phyloP scores from a whole-genome alignment of 2,329 filamentous ascomycete genomes.

The Aureobasidium mangrovei region DNA sequence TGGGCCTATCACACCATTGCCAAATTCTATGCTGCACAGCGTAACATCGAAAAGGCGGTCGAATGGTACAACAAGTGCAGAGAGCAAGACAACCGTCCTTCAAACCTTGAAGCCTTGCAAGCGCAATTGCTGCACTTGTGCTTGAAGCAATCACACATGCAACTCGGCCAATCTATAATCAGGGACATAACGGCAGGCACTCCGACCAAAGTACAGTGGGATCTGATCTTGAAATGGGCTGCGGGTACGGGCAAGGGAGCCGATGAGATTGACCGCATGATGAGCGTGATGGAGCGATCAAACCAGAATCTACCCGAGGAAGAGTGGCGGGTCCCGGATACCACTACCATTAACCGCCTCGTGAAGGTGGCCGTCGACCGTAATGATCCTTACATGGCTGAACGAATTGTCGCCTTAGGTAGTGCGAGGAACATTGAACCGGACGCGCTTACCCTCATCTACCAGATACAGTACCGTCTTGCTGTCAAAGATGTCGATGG shows the following conservation, averaged over 20 bases:
- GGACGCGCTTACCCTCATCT: conserved; percentile 60
- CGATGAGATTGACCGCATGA: conserved; percentile 64
- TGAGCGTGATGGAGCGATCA: conserved; percentile 50
- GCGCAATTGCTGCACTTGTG: conserved; percentile 15
- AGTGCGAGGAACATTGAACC: conserved; percentile 56
- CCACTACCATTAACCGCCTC: conserved; percentile 66
- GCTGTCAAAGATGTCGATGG: conserved; percentile 62
- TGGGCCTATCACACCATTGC: conserved; percentile 26
- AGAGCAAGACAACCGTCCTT: conserved; percentile 30
- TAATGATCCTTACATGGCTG: conserved; percentile 61
- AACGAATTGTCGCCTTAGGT: conserved; percentile 62
- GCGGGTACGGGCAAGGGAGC: conserved; percentile 62
- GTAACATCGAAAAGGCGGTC: conserved; percentile 54
- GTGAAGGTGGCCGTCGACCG: conserved; percentile 63
- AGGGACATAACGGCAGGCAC: conserved; percentile 26
- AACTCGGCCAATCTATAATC: conserved; percentile 56
- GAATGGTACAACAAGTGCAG: conserved; percentile 55
- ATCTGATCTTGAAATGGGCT: conserved; percentile 67
- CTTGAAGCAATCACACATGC: conserved; percentile 42
- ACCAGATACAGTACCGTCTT: conserved; percentile 71
- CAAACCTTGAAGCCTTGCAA: neutral
- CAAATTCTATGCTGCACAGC: conserved; percentile 50
- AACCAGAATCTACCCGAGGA: conserved; percentile 38
- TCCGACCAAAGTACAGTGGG: conserved; percentile 44
- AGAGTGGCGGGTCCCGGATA: conserved; percentile 35